Evolutionary conservation across 1,284 basidiomycete species (phyloP).

Genomic region (Ganoderma sinense): DNA sequence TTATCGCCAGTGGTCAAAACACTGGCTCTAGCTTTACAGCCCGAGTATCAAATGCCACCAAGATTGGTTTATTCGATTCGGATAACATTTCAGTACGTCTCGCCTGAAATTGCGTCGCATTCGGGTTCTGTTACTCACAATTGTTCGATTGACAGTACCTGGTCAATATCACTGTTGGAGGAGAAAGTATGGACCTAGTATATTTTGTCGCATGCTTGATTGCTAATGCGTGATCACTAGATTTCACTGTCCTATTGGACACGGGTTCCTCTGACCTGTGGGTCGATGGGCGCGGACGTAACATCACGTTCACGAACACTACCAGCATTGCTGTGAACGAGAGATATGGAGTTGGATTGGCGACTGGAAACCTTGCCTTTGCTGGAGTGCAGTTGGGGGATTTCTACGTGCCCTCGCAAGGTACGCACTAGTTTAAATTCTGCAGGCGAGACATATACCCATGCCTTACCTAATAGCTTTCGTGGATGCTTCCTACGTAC

Average conservation of each 20-base stretch:
- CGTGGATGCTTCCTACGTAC: slow-evolving; percentile 22
- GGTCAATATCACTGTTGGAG: not conserved
- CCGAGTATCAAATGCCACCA: not conserved
- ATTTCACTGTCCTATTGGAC: slow-evolving; percentile 32
- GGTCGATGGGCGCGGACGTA: slow-evolving; percentile 21
- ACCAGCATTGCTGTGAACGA: slow-evolving; percentile 23
- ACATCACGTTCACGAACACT: slow-evolving; percentile 28
- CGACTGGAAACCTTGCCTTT: slow-evolving; percentile 33
- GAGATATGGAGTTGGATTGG: slow-evolving; percentile 34
- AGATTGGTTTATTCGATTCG: not conserved
- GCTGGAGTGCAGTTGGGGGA: slow-evolving; percentile 36
- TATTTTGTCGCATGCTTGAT: not conserved
- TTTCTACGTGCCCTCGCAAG: slow-evolving; percentile 38
- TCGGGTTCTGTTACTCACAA: not conserved
- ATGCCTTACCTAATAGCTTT: slow-evolving; percentile 30
- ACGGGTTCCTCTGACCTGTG: slow-evolving; percentile 37
- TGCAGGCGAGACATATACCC: not conserved
- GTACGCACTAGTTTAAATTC: slow-evolving; percentile 14
- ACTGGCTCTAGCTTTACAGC: not conserved
- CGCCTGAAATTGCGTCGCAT: not conserved
- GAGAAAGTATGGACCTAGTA: not conserved
- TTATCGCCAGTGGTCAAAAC: not conserved
- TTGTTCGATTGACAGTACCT: not conserved
- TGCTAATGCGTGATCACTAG: not conserved
- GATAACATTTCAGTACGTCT: not conserved